Conservation (phyloP, 1,284 basidiomycete species). For the Sporisorium reilianum region DNA sequence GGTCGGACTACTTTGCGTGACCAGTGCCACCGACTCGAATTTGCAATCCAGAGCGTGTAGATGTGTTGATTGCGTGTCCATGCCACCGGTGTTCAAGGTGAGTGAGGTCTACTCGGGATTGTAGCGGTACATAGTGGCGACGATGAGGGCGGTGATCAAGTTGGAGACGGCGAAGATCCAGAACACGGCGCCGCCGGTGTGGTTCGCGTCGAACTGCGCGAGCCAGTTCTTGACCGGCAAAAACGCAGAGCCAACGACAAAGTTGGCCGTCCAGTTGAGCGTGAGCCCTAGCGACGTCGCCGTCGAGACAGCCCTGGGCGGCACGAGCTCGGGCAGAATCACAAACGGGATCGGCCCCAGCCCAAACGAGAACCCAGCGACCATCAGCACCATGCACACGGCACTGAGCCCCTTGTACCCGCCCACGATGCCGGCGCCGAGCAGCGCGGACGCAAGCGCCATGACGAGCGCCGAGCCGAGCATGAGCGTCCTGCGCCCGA, state of each 20-base stretch:
- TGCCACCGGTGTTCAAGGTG: too few species aligned
- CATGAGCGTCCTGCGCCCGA: slow-evolving; percentile 71
- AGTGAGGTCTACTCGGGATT: slow-evolving; percentile 13
- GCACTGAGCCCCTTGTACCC: slow-evolving; percentile 74
- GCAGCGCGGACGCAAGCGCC: slow-evolving; percentile 76
- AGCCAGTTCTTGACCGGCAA: slow-evolving; percentile 82
- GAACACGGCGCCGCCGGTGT: slow-evolving; percentile 62
- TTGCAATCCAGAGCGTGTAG: not conserved
- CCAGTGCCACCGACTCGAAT: too few species aligned
- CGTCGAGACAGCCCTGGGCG: slow-evolving; percentile 77
- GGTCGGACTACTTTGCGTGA: slow-evolving; percentile 66
- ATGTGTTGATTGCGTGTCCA: not conserved
- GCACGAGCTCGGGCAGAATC: slow-evolving; percentile 90
- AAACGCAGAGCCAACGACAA: slow-evolving; percentile 83
- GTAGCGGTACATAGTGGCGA: slow-evolving; percentile 51
- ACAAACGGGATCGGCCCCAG: slow-evolving; percentile 93
- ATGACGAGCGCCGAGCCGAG: slow-evolving; percentile 74
- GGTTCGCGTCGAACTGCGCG: slow-evolving; percentile 58
- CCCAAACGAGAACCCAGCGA: slow-evolving; percentile 89
- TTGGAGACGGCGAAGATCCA: slow-evolving; percentile 54
- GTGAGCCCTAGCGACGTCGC: slow-evolving; percentile 85
- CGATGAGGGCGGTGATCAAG: slow-evolving; percentile 39
- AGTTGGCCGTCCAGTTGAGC: slow-evolving; percentile 87
- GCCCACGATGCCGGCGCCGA: slow-evolving; percentile 79
- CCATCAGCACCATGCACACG: slow-evolving; percentile 82